These are phyloP conservation scores for Apiotrichum mycotoxinovorans DNA, from an alignment of 1,284 basidiomycete genomes.

Conservation along the genomic window DNA sequence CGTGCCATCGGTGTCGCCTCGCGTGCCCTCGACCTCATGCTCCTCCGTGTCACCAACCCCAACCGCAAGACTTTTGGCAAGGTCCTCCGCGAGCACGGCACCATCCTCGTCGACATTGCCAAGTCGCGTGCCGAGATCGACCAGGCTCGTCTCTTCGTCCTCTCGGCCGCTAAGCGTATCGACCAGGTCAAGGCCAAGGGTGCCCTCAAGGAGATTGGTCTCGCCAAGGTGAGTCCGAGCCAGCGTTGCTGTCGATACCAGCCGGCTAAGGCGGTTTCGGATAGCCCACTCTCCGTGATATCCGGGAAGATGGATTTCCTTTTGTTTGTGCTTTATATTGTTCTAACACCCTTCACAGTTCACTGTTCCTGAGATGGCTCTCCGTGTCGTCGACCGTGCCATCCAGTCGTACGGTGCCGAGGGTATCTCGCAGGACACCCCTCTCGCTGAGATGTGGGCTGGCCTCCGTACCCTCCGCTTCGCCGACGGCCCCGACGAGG, in stretches of 20 bases:
- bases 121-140: slow-evolving; percentile 91
- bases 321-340: background rate
- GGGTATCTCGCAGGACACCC: slow-evolving; percentile 85
- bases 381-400: slow-evolving; percentile 82
- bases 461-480: slow-evolving; percentile 79
- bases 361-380: slow-evolving; percentile 83
- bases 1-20: slow-evolving; percentile 87
- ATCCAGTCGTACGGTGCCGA: slow-evolving; percentile 95
- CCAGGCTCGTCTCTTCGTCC: slow-evolving; percentile 75
- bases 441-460: slow-evolving; percentile 74
- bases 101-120: slow-evolving; percentile 85
- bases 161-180: slow-evolving; percentile 91
- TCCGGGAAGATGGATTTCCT: background rate
- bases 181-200: slow-evolving; percentile 87
- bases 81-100: slow-evolving; percentile 83
- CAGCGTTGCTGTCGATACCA: slow-evolving; percentile 48
- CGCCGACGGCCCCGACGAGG: slow-evolving; percentile 91
- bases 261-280: background rate
- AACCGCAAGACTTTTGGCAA: slow-evolving; percentile 91
- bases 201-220: slow-evolving; percentile 93
- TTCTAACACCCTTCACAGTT: slow-evolving; percentile 58
- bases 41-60: slow-evolving; percentile 88
- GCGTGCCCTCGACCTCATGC: slow-evolving; percentile 78
- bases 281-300: background rate
- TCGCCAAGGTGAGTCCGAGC: slow-evolving; percentile 63